Conservation (phyloP, 1,284 basidiomycete species). For the Cystobasidium slooffiae region DNA sequence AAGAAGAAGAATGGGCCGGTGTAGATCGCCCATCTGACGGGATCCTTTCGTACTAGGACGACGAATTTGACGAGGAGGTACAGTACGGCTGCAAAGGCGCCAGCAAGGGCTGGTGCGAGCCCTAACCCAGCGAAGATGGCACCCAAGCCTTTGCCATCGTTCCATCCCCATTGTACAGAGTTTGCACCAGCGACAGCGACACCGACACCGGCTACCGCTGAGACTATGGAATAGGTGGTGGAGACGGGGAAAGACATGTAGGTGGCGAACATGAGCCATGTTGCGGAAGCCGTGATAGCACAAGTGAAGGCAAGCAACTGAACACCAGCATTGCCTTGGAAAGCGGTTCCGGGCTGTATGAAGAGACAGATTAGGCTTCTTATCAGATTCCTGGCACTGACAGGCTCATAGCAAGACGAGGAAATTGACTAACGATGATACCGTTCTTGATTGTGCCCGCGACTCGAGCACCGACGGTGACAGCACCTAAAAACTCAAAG, state of each 20-base stretch:
- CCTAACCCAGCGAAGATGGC: constrained; percentile 59
- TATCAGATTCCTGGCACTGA: too few species aligned
- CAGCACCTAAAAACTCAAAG: constrained; percentile 60
- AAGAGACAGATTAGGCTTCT: background rate
- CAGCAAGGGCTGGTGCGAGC: constrained; percentile 55
- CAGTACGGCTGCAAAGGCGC: constrained; percentile 59
- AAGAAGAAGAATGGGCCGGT: constrained; percentile 60
- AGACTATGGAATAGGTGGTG: constrained; percentile 60
- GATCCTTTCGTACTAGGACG: constrained; percentile 58
- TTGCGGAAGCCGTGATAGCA: constrained; percentile 53
- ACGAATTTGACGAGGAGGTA: constrained; percentile 59
- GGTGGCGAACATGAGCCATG: constrained; percentile 60
- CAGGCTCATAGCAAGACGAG: background rate
- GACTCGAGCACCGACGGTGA: constrained; percentile 59
- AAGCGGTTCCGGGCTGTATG: constrained; percentile 51
- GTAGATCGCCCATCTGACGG: constrained; percentile 56
- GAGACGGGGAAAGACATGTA: constrained; percentile 59
- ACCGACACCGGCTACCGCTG: constrained; percentile 61
- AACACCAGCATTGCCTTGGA: constrained; percentile 59
- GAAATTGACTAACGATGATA: constrained; percentile 54
- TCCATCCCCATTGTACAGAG: constrained; percentile 62
- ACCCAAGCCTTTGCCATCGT: constrained; percentile 59
- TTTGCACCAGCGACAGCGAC: constrained; percentile 59
- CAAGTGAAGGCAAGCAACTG: constrained; percentile 61
- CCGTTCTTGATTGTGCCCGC: constrained; percentile 61